These are phyloP conservation scores for Artemisia annua DNA, from an alignment of 129 eudicot genomes.

Conservation along the genomic window DNA sequence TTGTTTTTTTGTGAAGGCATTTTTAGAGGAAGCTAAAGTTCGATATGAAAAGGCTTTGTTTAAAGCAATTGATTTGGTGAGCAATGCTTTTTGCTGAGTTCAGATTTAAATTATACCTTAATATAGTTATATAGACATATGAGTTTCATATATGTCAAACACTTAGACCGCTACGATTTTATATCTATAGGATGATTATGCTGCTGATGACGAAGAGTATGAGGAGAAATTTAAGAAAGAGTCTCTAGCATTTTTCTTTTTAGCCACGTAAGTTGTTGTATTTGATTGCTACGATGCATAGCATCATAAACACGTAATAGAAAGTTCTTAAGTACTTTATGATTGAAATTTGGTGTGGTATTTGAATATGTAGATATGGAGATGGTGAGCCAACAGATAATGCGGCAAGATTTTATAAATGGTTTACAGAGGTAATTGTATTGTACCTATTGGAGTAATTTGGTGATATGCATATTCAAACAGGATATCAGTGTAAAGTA, in stretches of 20 bases:
- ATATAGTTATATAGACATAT: not conserved
- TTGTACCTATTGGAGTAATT: not conserved
- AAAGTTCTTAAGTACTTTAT: not conserved
- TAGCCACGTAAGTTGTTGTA: constrained; percentile 70
- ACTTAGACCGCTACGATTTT: not conserved
- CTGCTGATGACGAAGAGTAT: constrained; percentile 86
- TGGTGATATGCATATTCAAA: constrained; percentile 4
- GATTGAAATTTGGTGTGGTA: constrained; percentile 17
- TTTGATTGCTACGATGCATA: not conserved
- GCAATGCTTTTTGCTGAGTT: constrained; percentile 20
- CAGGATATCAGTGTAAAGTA: not conserved
- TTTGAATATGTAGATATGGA: constrained; percentile 64
- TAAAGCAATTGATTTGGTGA: constrained; percentile 79
- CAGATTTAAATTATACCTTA: too few relatives aligned
- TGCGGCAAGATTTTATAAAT: constrained; percentile 89
- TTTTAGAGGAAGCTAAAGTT: constrained; percentile 87
- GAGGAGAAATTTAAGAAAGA: constrained; percentile 78
- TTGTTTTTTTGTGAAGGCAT: constrained; percentile 48
- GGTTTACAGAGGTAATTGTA: constrained; percentile 76
- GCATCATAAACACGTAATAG: not conserved
- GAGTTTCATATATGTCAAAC: not conserved
- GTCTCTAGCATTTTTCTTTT: constrained; percentile 67
- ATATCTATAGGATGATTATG: constrained; percentile 80
- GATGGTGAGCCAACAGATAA: constrained; percentile 99
- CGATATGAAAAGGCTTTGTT: constrained; percentile 85